Evolutionary conservation across 1,284 basidiomycete species (phyloP), one percentile per base, ranked within the genome.

Genomic region (Boletus sp.): DNA sequence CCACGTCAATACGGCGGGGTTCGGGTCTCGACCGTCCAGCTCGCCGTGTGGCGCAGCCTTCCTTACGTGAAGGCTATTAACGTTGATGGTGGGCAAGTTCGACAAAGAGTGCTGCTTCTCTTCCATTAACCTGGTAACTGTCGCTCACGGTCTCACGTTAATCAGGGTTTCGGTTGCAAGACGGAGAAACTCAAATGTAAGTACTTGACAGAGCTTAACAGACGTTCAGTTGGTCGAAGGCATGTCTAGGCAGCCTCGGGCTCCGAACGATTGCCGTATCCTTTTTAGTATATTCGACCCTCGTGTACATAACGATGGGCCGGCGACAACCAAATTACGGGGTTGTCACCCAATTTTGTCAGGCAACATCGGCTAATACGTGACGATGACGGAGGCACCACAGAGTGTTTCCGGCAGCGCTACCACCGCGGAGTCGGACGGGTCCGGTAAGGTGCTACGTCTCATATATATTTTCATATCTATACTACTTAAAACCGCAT

Each of bases 311-410:
- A 19, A 41, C 13, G 13, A 20, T n/a, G 9, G 14, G 20, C 30
- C 22, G 45, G 12, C 33, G 35, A 13, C 6, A 16, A 14, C 45
- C 35, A 34, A 44, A 46, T 34, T 40, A 46, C 32, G 50, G 42
- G 46, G 25, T 25, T 43, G 42, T 48, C 52, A 53, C 41, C 32
- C 44, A 49, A 59, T 57, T 55, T 50, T 46, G 39, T 45, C 60
- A 63, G 60, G 60, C 60, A 59, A 57, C 58, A 9, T 59, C 58
- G 58, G 60, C 49, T 64, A 50, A 14, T 49, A 51, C 41, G 46
- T 45, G 37, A 29, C 22, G 22, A 44, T 45, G 37, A 29, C n/a
- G n/a, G n/a, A n/a, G n/a, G 26, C 41, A 25, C 33, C 35, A 39
- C 35, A 42, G 50, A 57, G 41, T 48, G 49, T 47, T 50, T 51